Evolutionary conservation across 495 filamentous ascomycete genomes (phyloP), one percentile per base, ranked within the genome.

Genomic region (Ramalina intermedia): DNA sequence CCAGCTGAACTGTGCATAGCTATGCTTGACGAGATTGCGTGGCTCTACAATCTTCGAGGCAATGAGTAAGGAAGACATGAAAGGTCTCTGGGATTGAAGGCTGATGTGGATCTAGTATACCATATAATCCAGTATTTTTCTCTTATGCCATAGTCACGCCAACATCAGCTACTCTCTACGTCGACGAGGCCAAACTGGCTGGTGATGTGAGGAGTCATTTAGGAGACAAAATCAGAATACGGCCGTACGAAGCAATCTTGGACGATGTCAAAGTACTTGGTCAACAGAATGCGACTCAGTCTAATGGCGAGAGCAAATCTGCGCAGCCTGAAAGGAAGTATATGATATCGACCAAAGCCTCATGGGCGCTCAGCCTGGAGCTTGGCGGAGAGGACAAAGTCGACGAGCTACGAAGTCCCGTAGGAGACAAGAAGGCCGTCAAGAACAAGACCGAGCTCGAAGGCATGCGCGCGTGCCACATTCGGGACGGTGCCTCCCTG

Each of bases 41-140:
- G 93, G 93, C 70, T 99, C 37, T 96, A 90, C 65, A 99, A 99
- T 66, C 66, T 99, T 39, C 79, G 93, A 62, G 93, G 93, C 61
- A 94, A 72, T 65, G 93, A 99, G 80, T 84, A 66, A 60, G 41
- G 5, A 6, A 6, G 14, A 16, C 11, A 21, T 44, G 41, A 5
- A 18, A 24, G 7, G 17, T 24, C 12, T 12, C 37, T 36, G 17
- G 18, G 35, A 37, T 43, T 33, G 43, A 47, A 43, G 53, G 36
- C 59, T 66, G 41, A 63, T 41, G n/a, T 49, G 8, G 18, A n/a
- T 17, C 12, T 45, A 84, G 80, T 62, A 99, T 99, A 58, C 84
- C 87, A 2, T 99, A 94, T 68, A 99, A 99, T 59, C 93, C 93
- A 0, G 93, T 99, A 33, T 99, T 96, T 71, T 96, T 96, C 69